These are phyloP conservation scores for Domatiomyces catenatus DNA, from an alignment of 2,329 filamentous ascomycete species.

Conservation along the genomic window DNA sequence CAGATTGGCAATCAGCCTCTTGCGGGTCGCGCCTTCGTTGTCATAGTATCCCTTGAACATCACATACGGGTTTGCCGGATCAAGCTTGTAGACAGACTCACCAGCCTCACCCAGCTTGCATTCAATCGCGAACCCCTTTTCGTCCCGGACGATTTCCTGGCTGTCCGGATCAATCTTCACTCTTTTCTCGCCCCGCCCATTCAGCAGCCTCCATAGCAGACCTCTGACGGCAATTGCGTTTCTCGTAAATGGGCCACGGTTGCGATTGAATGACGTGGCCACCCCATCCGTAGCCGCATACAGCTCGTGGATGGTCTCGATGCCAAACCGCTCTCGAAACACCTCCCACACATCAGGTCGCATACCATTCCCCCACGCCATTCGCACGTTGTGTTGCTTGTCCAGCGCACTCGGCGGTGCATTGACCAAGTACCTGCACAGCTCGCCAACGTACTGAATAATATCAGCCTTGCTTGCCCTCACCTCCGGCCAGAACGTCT, in stretches of 20 bases:
- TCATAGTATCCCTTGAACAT: slow-evolving; percentile 73
- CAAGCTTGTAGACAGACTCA: slow-evolving; percentile 54
- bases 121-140: slow-evolving; percentile 51
- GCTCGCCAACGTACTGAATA: slow-evolving; percentile 40
- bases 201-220: slow-evolving; percentile 37
- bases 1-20: slow-evolving; percentile 60
- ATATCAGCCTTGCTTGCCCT: slow-evolving; percentile 35
- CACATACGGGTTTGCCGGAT: slow-evolving; percentile 26
- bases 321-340: slow-evolving; percentile 26
- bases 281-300: slow-evolving; percentile 65
- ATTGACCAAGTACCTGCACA: slow-evolving; percentile 34
- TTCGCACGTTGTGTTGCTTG: slow-evolving; percentile 28
- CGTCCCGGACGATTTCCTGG: slow-evolving; percentile 49
- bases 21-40: slow-evolving; percentile 52
- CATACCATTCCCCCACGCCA: slow-evolving; percentile 34
- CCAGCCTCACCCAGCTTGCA: slow-evolving; percentile 51
- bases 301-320: slow-evolving; percentile 50
- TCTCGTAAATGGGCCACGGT: slow-evolving; percentile 46
- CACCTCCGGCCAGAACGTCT: slow-evolving; percentile 17
- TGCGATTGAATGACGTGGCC: slow-evolving; percentile 45
- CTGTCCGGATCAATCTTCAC: slow-evolving; percentile 54
- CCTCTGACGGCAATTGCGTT: slow-evolving; percentile 58
- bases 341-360: slow-evolving; percentile 35
- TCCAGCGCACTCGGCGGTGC: slow-evolving; percentile 31
- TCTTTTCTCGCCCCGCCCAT: slow-evolving; percentile 44